Base-by-base conservation (phyloP, 164 flowering plant species). In the Euptelea pleiosperma region DNA sequence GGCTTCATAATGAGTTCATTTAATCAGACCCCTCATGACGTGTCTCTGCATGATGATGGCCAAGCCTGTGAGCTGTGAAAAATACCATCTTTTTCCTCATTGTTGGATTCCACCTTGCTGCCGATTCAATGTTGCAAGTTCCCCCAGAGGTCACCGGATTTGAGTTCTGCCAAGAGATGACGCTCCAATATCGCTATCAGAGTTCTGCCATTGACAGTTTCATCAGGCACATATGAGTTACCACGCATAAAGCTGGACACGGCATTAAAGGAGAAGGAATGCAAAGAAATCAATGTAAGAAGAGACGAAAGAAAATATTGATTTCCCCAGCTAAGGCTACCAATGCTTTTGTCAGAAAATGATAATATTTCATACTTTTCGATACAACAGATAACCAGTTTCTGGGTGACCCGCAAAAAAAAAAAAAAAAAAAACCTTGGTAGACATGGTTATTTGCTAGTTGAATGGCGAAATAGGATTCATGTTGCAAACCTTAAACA, bases 151-250 rank as follows among this genome's bases (percentile, higher is more conserved):
- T 83, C 75, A 89, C 64, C 97, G 72, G 47, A 87, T 91, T 43
- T 77, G 80, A 19, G 88, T 79, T 80, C 93, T 81, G 50, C 93
- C 93, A n/a, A 81, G 67, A 28, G 85, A 87, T 11, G 82, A 80
- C 42, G 87, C 85, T 65, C 91, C 93, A 50, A 87, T 79, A 50
- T 82, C 85, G 57, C 81, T 80, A 26, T 84, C 84, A 7, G 86
- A 76, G 66, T 81, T 82, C 95, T 91, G 93, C 73, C 18, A 72
- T 52, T 21, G 24, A 37, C 1, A 60, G 42, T 31, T 21, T 29
- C 55, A 55, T 26, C 39, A 44, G 22, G n/a, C n/a, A n/a, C 22
- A 54, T 30, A 29, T 41, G 8, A 53, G 49, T 21, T 33, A 19
- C n/a, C n/a, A n/a, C n/a, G n/a, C n/a, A n/a, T n/a, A n/a, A n/a